These are phyloP conservation scores for Xylaria grammica DNA, from an alignment of 495 filamentous ascomycete species.

Conservation along the genomic window DNA sequence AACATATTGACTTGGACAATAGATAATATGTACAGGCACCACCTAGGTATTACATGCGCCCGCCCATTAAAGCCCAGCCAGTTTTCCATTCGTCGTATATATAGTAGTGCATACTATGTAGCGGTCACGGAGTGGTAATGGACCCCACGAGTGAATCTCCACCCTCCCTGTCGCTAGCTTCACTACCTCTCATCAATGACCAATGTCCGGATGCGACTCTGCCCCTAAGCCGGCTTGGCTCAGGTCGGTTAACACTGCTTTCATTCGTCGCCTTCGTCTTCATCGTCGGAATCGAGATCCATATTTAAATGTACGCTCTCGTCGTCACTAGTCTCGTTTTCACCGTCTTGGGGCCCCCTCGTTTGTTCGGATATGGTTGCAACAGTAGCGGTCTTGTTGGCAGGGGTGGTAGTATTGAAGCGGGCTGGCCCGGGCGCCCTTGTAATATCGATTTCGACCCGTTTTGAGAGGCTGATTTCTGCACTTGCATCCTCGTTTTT, in stretches of 20 bases:
- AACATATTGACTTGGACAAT: neutral
- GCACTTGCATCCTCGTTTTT: slow-evolving; percentile 43
- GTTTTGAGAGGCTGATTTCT: slow-evolving; percentile 31
- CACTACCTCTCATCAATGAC: neutral
- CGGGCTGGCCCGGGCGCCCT: slow-evolving; percentile 5
- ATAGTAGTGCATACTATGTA: neutral
- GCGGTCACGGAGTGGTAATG: neutral
- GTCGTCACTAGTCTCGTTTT: slow-evolving; percentile 36
- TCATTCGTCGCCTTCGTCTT: slow-evolving; percentile 35
- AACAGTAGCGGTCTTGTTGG: slow-evolving; percentile 7
- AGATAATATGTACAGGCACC: too few species aligned
- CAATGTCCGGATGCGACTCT: slow-evolving; percentile 6
- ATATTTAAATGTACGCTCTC: slow-evolving; percentile 49
- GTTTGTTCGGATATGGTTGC: neutral
- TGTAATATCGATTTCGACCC: slow-evolving; percentile 30
- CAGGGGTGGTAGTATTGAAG: neutral
- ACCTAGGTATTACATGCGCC: neutral
- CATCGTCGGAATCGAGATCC: slow-evolving; percentile 42
- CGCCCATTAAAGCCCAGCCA: neutral
- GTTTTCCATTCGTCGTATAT: neutral
- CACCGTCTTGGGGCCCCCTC: slow-evolving; percentile 3
- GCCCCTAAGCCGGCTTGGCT: neutral
- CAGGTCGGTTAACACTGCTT: slow-evolving; percentile 13
- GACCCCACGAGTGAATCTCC: neutral
- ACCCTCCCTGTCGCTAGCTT: neutral